Evolutionary conservation across 2,329 filamentous ascomycete species (phyloP).

Genomic region (Amauroascus niger): DNA sequence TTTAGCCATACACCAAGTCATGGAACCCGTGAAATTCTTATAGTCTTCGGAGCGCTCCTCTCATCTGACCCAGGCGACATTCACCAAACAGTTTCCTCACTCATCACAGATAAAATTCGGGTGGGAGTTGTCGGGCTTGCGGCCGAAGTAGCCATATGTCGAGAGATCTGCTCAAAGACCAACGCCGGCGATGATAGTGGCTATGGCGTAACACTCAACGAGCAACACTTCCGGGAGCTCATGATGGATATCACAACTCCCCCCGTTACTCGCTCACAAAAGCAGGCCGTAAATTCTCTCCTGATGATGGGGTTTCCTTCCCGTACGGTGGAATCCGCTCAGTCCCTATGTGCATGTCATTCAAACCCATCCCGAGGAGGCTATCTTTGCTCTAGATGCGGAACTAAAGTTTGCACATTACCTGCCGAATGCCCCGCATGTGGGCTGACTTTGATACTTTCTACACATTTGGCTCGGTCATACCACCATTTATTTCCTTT

Average conservation of each 20-base stretch:
- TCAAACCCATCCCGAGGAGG: conserved; percentile 71
- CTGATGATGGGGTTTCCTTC: conserved; percentile 99
- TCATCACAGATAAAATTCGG: conserved; percentile 73
- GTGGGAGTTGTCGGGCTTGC: conserved; percentile 84
- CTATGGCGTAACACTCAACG: conserved; percentile 79
- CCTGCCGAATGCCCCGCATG: conserved; percentile 88
- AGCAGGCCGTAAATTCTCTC: conserved; percentile 45
- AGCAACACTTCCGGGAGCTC: conserved; percentile 80
- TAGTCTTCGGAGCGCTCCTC: conserved; percentile 82
- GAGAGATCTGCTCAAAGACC: conserved; percentile 76
- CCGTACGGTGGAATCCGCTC: conserved; percentile 60
- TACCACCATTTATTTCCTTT: conserved; percentile 90
- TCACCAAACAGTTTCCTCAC: conserved; percentile 70
- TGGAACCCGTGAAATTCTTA: conserved; percentile 82
- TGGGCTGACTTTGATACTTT: conserved; percentile 83
- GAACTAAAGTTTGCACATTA: conserved; percentile 76
- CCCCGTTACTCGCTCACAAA: conserved; percentile 62
- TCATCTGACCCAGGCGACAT: conserved; percentile 93
- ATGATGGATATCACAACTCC: conserved; percentile 82
- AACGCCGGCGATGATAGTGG: conserved; percentile 62
- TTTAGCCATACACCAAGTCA: conserved; percentile 77
- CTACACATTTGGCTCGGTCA: conserved; percentile 82
- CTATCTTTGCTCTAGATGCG: conserved; percentile 83
- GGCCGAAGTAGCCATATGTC: conserved; percentile 85
- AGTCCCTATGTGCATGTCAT: conserved; percentile 84